phyloP scores from a whole-genome alignment of 2,329 filamentous ascomycete genomes.

The Scedosporium minutisporum region DNA sequence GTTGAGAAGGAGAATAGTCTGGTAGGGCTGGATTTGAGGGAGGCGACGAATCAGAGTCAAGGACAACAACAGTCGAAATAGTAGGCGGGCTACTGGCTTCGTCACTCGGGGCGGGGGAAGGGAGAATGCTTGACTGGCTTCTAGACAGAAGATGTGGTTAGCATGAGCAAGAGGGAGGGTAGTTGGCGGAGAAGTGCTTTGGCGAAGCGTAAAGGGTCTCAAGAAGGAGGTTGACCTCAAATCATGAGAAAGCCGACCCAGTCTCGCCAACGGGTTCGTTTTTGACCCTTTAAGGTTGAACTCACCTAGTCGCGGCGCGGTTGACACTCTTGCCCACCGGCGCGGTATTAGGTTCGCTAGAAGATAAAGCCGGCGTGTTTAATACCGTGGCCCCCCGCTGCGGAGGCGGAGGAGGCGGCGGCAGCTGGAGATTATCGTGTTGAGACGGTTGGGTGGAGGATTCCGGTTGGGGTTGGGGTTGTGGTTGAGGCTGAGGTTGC shows the following conservation, averaged over 20 bases:
- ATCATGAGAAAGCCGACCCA: no score
- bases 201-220: background rate
- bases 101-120: slow-evolving; percentile 1
- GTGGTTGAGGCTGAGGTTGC: background rate
- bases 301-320: no score
- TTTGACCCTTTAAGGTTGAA: no score
- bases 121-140: background rate
- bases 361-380: no score
- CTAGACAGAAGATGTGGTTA: background rate
- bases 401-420: no score
- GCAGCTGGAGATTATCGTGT: no score
- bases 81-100: background rate
- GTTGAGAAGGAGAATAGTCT: background rate
- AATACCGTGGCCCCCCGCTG: no score
- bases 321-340: no score
- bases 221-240: no score
- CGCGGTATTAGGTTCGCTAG: no score
- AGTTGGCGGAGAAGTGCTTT: background rate
- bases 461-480: background rate
- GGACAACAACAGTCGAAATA: background rate
- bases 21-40: background rate
- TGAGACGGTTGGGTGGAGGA: background rate
- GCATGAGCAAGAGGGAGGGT: background rate
- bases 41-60: background rate
- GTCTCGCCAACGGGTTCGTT: no score